Percentiles rank a stretch among this genome's conserved stretches.
These are phyloP conservation scores for Sporobolomyces phaffii DNA, from an alignment of 768 basidiomycete species.

Conservation along the genomic window DNA sequence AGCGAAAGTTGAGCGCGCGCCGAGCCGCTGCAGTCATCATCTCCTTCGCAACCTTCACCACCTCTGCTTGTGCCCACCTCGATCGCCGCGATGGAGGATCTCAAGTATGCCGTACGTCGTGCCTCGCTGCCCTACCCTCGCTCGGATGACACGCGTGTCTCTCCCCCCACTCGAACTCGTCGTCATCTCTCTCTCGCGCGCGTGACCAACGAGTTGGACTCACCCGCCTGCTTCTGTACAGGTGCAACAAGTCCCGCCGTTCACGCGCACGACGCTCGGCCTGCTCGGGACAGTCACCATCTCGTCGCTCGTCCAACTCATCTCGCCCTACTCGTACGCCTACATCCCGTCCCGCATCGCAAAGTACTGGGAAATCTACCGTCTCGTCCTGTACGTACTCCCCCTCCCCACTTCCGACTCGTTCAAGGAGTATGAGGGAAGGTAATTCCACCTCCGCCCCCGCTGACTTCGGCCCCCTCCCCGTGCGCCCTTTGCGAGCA, in stretches of 20 bases:
- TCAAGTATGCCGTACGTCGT: neutral
- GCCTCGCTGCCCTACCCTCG: neutral
- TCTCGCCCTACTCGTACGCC: conserved; percentile 55
- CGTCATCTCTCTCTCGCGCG: neutral
- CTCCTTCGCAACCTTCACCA: too few species aligned
- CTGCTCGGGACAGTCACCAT: conserved; percentile 61
- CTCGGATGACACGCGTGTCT: neutral
- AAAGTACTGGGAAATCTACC: conserved; percentile 55
- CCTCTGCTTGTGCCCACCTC: neutral
- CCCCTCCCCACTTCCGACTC: conserved; percentile 54
- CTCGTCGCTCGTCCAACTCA: conserved; percentile 55
- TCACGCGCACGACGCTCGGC: conserved; percentile 64
- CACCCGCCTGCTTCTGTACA: too few species aligned
- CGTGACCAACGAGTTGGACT: too few species aligned
- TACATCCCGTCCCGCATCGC: conserved; percentile 52
- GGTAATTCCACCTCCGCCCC: too few species aligned
- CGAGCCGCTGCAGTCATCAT: too few species aligned
- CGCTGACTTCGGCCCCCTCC: too few species aligned
- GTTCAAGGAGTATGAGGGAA: conserved; percentile 51
- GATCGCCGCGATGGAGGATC: conserved; percentile 1
- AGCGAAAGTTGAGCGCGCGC: too few species aligned
- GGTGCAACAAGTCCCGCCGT: conserved; percentile 72
- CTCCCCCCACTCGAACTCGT: neutral
- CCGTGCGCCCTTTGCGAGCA: conserved; percentile 34
- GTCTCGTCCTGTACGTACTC: conserved; percentile 26